Percentiles rank a stretch among this genome's conserved stretches.
These are phyloP conservation scores for Fusarium nematophilum DNA, from an alignment of 2,329 filamentous ascomycete species.

Conservation along the genomic window DNA sequence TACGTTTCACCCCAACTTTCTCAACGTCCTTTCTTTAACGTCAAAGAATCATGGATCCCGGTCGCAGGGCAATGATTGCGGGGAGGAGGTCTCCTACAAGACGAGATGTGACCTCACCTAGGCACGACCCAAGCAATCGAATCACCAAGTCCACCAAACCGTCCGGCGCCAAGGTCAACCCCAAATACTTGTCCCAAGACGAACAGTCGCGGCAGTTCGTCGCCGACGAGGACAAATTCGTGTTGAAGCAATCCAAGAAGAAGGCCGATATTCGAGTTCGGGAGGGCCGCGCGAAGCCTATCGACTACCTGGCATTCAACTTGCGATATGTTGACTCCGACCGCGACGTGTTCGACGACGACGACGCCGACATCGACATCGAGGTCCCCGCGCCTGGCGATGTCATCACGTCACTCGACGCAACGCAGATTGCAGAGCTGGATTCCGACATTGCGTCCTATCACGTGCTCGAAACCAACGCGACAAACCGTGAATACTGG, in stretches of 20 bases:
- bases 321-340: constrained; percentile 88
- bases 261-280: constrained; percentile 96
- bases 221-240: constrained; percentile 94
- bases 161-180: constrained; percentile 44
- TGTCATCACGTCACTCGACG: constrained; percentile 79
- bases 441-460: constrained; percentile 87
- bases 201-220: constrained; percentile 87
- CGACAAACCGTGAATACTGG: constrained; percentile 89
- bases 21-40: not conserved
- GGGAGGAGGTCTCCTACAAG: constrained; percentile 56
- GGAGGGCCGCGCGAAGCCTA: constrained; percentile 88
- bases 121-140: constrained; percentile 65
- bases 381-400: constrained; percentile 82
- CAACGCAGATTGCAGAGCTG: constrained; percentile 76
- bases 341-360: constrained; percentile 86
- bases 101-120: constrained; percentile 66
- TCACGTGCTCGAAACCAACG: constrained; percentile 81
- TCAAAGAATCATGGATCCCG: constrained; percentile 62
- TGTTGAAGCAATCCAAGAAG: constrained; percentile 96
- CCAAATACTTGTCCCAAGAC: constrained; percentile 74
- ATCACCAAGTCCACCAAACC: constrained; percentile 61
- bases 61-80: constrained; percentile 65
- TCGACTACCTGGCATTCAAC: constrained; percentile 94
- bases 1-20: constrained; percentile 6
- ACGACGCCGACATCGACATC: constrained; percentile 77